Base-by-base conservation (phyloP, 768 basidiomycete species). In the Macrolepiota dolichaula region DNA sequence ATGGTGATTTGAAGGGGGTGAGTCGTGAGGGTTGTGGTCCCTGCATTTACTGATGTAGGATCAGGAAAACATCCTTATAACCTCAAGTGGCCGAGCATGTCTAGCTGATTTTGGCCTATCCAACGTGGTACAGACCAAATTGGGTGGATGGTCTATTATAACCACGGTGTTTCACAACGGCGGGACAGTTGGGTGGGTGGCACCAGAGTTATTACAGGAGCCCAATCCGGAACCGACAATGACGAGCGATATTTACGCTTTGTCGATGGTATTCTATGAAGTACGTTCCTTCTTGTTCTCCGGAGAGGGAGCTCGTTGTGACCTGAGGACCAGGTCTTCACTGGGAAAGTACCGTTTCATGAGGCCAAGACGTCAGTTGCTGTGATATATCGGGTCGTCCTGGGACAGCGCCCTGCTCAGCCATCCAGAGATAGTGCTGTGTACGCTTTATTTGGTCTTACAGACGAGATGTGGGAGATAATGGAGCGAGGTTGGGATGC, bases 41-140 rank as follows among this genome's bases (percentile, higher is more conserved):
- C 15, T 56, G 29, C 25, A 22, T 10, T 49, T 4, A 24, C 29
- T 50, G 15, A 49, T 22, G n/a, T 27, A 15, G 19, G 17, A 32
- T 3, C 13, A 71, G 68, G 27, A 22, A 4, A 68, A 69, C 47
- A 63, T 71, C 32, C 63, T 69, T 36, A 59, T 71, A 3, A 55
- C 66, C n/a, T 13, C 24, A 3, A 63, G 55, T 12, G 70, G 66
- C 12, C 47, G 62, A 32, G 68, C 68, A 6, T 64, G 63, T 27
- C 42, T 71, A 11, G 67, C 65, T 0, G 69, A 70, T 46, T 70
- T 71, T 37, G 69, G 69, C 2, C 49, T 71, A 6, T 68, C 69
- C 2, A 63, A 52, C 5, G 55, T 68, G 7, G 57, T 54, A 7
- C 52, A 55, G 10, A 19, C 50, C 7, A 24, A 46, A 11, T 37